Evolutionary conservation across 805 yeast species (phyloP), one percentile per base, ranked within the genome.

Genomic region (Wickerhamiella hasegawae): DNA sequence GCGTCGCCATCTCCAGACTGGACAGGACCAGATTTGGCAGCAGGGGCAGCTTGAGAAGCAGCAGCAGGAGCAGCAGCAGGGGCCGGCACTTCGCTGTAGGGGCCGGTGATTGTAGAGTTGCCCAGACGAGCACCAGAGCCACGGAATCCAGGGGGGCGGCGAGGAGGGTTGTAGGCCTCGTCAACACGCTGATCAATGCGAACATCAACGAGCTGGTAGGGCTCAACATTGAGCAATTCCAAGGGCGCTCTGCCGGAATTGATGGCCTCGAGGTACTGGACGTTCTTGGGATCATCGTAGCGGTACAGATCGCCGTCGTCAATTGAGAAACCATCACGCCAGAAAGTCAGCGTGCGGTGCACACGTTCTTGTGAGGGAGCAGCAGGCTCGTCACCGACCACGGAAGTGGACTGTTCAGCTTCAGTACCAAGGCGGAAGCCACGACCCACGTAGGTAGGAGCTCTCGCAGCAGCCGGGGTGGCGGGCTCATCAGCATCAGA

Each of bases 301-400:
- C 90, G 65, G 54, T 69, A 76, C 37, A 90, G 65, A 18, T 71
- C 71, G 2, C 97, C 97, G 33, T 85, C 94, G 22, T 90, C 97
- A 18, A 90, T 84, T 42, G 83, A 82, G 58, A 90, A 90, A 1
- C 98, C 98, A 49, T 90, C 87, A 46, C 74, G 77, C 98, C 98
- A 90, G 54, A 90, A 87, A 0, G 93, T 82, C 42, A 90, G 77
- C 29, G 79, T 79, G 50, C 97, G 69, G 14, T 68, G 66, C 4
- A 77, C 94, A 39, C 71, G 74, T 27, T 59, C 63, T 3, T 18
- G 33, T 1, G 27, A n/a, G 16, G 54, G 48, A 27, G 46, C 52
- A 23, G 45, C 44, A 19, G 52, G 47, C 9, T 48, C 40, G 5
- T 42, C 35, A 2, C 48, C 46, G 14, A 37, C 40, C 27, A 46